Base-by-base conservation (phyloP, 768 basidiomycete genomes). In the Cystoderma amianthinum region DNA sequence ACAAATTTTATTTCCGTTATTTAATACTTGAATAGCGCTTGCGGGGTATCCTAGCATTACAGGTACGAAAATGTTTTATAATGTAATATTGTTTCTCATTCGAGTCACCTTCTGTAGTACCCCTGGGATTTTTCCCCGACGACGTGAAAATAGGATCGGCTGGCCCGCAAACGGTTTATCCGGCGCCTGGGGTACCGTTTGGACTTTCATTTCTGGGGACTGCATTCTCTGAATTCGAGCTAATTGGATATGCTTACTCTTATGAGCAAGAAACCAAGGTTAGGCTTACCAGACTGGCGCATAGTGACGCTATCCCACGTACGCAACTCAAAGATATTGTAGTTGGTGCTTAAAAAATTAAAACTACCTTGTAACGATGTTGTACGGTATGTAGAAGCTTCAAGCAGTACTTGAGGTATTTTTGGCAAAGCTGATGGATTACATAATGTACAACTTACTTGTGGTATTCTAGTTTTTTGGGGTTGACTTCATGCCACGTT, bases 41-140 rank as follows among this genome's bases (percentile, higher is more conserved):
- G 76, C 77, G 3, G 82, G 80, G 7, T 82, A 81, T 48, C 81
- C 82, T 1, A 76, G 81, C 41, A 64, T 82, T 23, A 80, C 82
- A 15, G 79, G 80, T 75, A 33, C 48, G 63, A 48, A 3, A 13
- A 9, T 32, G n/a, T 32, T 30, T 41, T 19, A 4, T 32, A 20
- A 3, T 22, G 17, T 4, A 3, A 41, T 3, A 33, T 19, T 12
- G 10, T 22, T 20, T 3, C 17, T 15, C 20, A 33, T 19, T 21
- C 39, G 20, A 33, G 36, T 20, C 10, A 30, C 21, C 28, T 55
- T 32, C 13, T 5, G 7, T 30, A 67, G 80, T 82, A 9, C 80
- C 81, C 2, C 65, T 82, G 2, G 79, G 78, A 2, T 80, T 78
- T 54, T 72, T 71, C 44, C 74, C 75, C 2, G 65, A 67, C 28